Base-by-base conservation (phyloP, 2,329 filamentous ascomycete species). In the Chaetomium sp. region DNA sequence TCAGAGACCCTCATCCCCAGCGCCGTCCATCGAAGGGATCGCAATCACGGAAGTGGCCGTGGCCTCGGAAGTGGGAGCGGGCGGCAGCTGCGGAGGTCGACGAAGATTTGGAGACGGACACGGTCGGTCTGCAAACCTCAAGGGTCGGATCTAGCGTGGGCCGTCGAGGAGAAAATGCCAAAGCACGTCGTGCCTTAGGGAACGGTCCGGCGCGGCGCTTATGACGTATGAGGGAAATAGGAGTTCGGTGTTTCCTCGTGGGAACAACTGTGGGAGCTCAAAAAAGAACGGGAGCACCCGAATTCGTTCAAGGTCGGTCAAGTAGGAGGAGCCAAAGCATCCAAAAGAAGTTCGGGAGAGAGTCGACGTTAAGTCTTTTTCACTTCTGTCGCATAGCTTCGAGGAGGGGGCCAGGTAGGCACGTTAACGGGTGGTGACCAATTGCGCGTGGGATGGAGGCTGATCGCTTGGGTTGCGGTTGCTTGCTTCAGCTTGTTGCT, bases 1-100 rank as follows among this genome's bases (percentile, higher is more conserved):
- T 79, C 77, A 70, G 76, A 69, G 66, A 73, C 68, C 66, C 69
- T 71, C 74, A 76, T 76, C 58, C 67, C 58, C 56, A 47, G 38
- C 49, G 19, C 56, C 54, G 57, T 49, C 56, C 59, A 56, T 71
- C 71, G 74, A 73, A 76, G 70, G 70, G 71, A 68, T 49, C 35
- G 36, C n/a, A 19, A 43, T 49, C 53, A 54, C 50, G 47, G 47
- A 6, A 48, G 14, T 41, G 53, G 35, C 32, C 7, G 45, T 19
- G 46, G 37, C n/a, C 19, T 9, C 42, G 34, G 50, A 27, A 27
- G 19, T 27, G 19, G 19, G 19, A 27, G 3, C 19, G 19, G 19
- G 19, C 19, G 19, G 19, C 19, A 27, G 19, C 19, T 27, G 19
- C 19, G 19, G 19, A 27, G 19, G 19, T 27, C 19, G 19, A 27